phyloP scores from a whole-genome alignment of 2,329 filamentous ascomycete species.

The Coniochaeta sp. region DNA sequence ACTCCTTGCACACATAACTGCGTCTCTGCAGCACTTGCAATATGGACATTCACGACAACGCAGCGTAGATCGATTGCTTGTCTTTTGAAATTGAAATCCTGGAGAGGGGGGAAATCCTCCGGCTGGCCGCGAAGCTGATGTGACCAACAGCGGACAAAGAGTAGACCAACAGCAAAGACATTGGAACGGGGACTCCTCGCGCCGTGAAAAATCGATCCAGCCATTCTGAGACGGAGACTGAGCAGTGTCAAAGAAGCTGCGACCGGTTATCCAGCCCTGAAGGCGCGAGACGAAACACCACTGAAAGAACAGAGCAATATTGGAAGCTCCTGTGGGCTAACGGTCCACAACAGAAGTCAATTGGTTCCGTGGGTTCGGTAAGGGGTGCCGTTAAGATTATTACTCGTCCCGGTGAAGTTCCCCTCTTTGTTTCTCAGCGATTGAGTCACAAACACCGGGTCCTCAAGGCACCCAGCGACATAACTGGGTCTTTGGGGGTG shows the following conservation, averaged over 20 bases:
- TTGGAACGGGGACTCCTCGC: too few relatives aligned
- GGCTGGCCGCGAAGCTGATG: not conserved
- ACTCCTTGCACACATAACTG: not conserved
- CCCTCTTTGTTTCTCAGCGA: not conserved
- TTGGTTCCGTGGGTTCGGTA: not conserved
- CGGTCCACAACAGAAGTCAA: not conserved
- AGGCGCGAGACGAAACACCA: slow-evolving; percentile 3
- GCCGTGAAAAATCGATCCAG: too few relatives aligned
- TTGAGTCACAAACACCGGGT: not conserved
- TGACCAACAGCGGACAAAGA: not conserved
- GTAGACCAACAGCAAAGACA: not conserved
- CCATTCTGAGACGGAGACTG: not conserved
- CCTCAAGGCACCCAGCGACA: not conserved
- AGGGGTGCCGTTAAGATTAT: not conserved
- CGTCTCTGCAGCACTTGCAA: not conserved
- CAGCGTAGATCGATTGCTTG: not conserved
- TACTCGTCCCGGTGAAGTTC: not conserved
- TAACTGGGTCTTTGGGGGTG: not conserved
- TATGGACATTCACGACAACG: not conserved
- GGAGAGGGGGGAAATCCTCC: not conserved
- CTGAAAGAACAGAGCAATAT: not conserved
- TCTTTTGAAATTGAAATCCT: not conserved
- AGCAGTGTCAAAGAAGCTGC: not conserved
- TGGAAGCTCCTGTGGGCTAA: not conserved
- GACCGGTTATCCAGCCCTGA: not conserved